phyloP scores from a whole-genome alignment of 2,329 filamentous ascomycete species.

The Penicillium thymicola region DNA sequence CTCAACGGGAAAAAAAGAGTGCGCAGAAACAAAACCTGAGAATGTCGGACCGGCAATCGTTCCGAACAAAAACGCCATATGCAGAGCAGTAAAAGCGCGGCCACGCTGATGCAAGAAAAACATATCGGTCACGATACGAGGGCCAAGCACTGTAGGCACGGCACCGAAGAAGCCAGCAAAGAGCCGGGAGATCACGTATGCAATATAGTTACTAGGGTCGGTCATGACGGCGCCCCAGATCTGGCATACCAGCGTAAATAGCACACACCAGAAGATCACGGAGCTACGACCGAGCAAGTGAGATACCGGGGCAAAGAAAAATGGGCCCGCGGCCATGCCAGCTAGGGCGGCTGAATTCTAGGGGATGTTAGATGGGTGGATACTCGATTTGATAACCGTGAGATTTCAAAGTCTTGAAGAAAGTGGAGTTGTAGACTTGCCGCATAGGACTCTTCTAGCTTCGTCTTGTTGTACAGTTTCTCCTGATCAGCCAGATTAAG shows the following conservation, averaged over 20 bases:
- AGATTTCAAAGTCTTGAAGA: neutral
- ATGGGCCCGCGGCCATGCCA: constrained; percentile 39
- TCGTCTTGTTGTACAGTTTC: constrained; percentile 33
- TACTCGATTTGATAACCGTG: neutral
- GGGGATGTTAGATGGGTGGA: constrained; percentile 3
- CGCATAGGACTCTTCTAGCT: constrained; percentile 33
- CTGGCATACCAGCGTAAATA: constrained; percentile 35
- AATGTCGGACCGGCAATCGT: constrained; percentile 40
- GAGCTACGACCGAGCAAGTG: constrained; percentile 38
- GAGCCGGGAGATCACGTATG: constrained; percentile 40
- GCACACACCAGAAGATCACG: constrained; percentile 40
- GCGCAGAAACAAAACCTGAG: constrained; percentile 40
- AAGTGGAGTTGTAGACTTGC: constrained; percentile 18
- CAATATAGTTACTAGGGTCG: constrained; percentile 32
- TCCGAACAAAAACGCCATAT: constrained; percentile 39
- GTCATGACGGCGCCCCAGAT: constrained; percentile 42
- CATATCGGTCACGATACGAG: constrained; percentile 42
- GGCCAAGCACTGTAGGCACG: constrained; percentile 39
- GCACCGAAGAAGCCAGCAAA: constrained; percentile 43
- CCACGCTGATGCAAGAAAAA: constrained; percentile 47
- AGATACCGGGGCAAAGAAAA: constrained; percentile 40
- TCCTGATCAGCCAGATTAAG: constrained; percentile 37
- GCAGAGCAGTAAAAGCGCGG: constrained; percentile 38
- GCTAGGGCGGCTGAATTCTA: constrained; percentile 39
- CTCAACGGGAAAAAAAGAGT: constrained; percentile 36